Percentiles rank a stretch among this genome's conserved stretches.
Conservation (phyloP, 208 protist species). For the Strigomonas culicis region DNA sequence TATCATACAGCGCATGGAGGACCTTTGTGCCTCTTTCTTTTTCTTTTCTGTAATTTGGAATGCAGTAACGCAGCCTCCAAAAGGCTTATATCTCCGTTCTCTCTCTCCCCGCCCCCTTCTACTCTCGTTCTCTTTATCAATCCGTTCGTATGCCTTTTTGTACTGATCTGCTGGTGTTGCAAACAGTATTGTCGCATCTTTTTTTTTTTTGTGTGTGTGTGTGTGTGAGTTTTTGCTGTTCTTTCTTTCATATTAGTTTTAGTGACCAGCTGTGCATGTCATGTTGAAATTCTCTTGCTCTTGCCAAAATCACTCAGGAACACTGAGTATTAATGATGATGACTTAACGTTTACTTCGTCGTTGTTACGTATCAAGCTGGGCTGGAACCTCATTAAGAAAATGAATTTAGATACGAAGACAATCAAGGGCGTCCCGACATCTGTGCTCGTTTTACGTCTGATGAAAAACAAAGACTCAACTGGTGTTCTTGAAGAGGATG, state of each 20-base stretch:
- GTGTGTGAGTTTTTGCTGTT: conserved; percentile 3
- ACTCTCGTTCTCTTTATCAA: too few relatives aligned
- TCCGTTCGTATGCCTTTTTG: too few relatives aligned
- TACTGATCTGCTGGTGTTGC: conserved; percentile 4
- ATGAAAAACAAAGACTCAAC: conserved; percentile 23
- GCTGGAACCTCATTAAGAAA: conserved; percentile 61
- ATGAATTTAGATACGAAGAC: conserved; percentile 64
- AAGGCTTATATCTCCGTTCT: too few relatives aligned
- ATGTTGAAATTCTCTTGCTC: conserved; percentile 62
- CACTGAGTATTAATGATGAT: conserved; percentile 34
- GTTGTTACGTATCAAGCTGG: conserved; percentile 46
- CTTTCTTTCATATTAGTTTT: not conserved
- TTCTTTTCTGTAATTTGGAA: conserved; percentile 7
- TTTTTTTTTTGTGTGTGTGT: not conserved
- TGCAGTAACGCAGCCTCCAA: not conserved
- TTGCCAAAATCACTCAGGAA: conserved; percentile 64
- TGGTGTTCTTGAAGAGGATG: conserved; percentile 8
- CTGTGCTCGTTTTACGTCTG: conserved; percentile 61
- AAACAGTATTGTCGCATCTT: not conserved
- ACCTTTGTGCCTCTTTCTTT: conserved; percentile 18
- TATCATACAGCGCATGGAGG: not conserved
- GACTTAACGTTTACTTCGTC: conserved; percentile 60
- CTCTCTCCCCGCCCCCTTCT: too few relatives aligned
- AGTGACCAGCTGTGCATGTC: not conserved
- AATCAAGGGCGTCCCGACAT: conserved; percentile 63